Conservation (phyloP, 2,329 filamentous ascomycete genomes). For the Aspergillus japonicus region DNA sequence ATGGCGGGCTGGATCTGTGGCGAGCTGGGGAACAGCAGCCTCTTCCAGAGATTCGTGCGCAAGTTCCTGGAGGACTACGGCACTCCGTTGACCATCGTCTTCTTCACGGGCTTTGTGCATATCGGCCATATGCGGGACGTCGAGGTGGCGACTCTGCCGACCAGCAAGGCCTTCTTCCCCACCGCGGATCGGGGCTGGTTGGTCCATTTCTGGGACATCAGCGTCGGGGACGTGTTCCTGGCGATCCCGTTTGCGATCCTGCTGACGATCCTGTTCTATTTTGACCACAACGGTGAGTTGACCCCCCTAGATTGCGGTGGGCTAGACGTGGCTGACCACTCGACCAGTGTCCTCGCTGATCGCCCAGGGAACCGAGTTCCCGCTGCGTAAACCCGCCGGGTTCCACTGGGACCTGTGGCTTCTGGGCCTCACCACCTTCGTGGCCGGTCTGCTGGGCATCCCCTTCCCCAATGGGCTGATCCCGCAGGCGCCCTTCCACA, state of each 20-base stretch:
- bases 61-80: conserved; percentile 89
- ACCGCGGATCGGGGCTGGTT: conserved; percentile 74
- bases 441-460: conserved; percentile 72
- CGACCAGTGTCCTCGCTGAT: conserved; percentile 72
- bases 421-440: conserved; percentile 72
- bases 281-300: conserved; percentile 75
- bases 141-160: conserved; percentile 69
- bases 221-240: conserved; percentile 70
- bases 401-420: conserved; percentile 87
- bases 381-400: conserved; percentile 74
- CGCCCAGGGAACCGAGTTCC: conserved; percentile 79
- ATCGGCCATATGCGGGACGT: conserved; percentile 77
- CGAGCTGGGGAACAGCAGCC: conserved; percentile 65
- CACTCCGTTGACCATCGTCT: conserved; percentile 76
- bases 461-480: conserved; percentile 83
- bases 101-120: conserved; percentile 88
- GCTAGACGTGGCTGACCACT: background rate
- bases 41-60: conserved; percentile 73
- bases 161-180: conserved; percentile 73
- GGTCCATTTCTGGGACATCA: conserved; percentile 76
- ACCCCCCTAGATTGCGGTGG: background rate
- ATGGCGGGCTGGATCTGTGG: conserved; percentile 73
- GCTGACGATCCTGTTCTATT: conserved; percentile 82
- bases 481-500: conserved; percentile 81
- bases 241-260: conserved; percentile 84